Percentiles rank a stretch among this genome's conserved stretches.
These are phyloP conservation scores for Coemansia guatemalensis DNA, from an alignment of 192 early-diverging fungal genomes.

Conservation along the genomic window DNA sequence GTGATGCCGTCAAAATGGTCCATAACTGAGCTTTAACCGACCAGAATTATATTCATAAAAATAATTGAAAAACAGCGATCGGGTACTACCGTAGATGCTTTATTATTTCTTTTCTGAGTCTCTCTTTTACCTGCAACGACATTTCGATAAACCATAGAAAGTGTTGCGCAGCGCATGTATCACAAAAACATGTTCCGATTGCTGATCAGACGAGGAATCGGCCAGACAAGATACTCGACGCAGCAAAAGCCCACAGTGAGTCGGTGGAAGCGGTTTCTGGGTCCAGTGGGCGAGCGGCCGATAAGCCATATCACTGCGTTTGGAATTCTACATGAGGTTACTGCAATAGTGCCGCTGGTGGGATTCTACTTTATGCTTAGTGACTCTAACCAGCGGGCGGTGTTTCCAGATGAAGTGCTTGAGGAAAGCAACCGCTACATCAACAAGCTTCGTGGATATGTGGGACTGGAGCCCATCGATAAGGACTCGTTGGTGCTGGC, in stretches of 20 bases:
- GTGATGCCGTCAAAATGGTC: too few species aligned
- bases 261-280: constrained; percentile 26
- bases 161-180: too few species aligned
- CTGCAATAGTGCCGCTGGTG: constrained; percentile 78
- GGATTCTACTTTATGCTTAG: constrained; percentile 68
- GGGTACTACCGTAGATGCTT: too few species aligned
- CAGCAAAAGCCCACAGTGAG: not conserved
- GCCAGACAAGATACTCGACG: not conserved
- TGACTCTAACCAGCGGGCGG: constrained; percentile 57
- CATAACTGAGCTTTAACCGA: too few species aligned
- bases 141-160: too few species aligned
- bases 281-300: constrained; percentile 64
- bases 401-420: constrained; percentile 65
- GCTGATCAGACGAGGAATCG: not conserved
- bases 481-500: constrained; percentile 59
- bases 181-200: too few species aligned
- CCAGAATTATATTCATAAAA: too few species aligned
- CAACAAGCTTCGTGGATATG: constrained; percentile 56
- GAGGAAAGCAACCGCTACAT: constrained; percentile 61
- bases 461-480: constrained; percentile 35
- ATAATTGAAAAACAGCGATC: too few species aligned
- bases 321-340: constrained; percentile 83
- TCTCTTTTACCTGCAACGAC: too few species aligned
- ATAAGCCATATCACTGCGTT: constrained; percentile 73
- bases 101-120: too few species aligned